A percentile compares a stretch with the other conserved stretches of the same genome.
These are phyloP conservation scores for Euclidium syriacum DNA, from an alignment of 345 rosid species.

Conservation along the genomic window DNA sequence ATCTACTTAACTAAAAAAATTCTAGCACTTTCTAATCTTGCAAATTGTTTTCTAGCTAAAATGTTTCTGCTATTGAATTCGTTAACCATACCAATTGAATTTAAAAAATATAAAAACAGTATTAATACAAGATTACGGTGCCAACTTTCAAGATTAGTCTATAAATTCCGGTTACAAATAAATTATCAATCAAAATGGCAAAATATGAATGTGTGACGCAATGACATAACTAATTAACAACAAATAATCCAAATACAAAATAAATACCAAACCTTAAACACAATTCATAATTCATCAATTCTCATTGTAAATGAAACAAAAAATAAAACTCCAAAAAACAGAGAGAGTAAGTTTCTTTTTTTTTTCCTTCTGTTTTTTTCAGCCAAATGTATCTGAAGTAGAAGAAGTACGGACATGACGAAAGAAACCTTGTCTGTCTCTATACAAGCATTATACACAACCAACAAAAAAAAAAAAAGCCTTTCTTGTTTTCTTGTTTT, in stretches of 20 bases:
- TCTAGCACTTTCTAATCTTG: too few species aligned
- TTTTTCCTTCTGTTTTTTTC: not conserved
- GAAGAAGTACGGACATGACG: constrained; percentile 19
- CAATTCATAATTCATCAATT: not conserved
- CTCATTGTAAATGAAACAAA: not conserved
- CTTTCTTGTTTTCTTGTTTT: not conserved
- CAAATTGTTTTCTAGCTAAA: too few species aligned
- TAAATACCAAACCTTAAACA: not conserved
- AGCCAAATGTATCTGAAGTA: constrained; percentile 12
- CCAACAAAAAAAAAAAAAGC: not conserved
- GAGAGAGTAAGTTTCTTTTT: constrained; percentile 12
- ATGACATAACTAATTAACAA: constrained; percentile 2
- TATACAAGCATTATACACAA: constrained; percentile 26
- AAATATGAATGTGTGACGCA: not conserved
- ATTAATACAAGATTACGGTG: not conserved
- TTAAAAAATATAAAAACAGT: too few species aligned
- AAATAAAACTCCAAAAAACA: not conserved
- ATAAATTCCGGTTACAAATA: too few species aligned
- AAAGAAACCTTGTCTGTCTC: constrained; percentile 17
- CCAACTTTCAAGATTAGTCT: not conserved
- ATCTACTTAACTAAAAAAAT: too few species aligned
- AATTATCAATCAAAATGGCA: too few species aligned
- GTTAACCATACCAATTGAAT: too few species aligned
- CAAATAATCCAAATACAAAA: constrained; percentile 1
- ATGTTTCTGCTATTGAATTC: too few species aligned